Base-by-base conservation (phyloP, 805 yeast species). In the Wickerhamomyces subpelliculosus region DNA sequence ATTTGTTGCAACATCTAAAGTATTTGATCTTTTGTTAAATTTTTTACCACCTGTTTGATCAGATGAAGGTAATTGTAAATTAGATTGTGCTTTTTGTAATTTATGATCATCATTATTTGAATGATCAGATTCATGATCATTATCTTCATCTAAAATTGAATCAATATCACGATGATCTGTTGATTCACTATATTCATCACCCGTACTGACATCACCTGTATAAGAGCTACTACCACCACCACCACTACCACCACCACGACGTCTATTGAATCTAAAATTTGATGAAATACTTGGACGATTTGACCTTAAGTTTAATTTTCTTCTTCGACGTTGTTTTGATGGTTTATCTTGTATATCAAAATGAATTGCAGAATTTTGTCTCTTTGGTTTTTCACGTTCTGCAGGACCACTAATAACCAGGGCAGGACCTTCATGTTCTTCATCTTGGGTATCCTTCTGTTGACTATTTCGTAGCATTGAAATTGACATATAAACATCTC, bases 401-500 rank as follows among this genome's bases (percentile, higher is more conserved):
- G 81, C 74, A 1, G 97, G 96, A 1, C 93, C 80, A 42, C 72
- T 72, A 32, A 88, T 81, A 8, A 81, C 76, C 26, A 87, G 60
- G 1, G 90, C 88, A 5, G 90, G 93, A 0, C 90, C 94, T 27
- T 80, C 76, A 26, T 77, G 81, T 27, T 70, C 75, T 19, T 68
- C 71, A 19, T 60, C 64, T 23, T 51, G 44, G 5, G 47, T 37
- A 5, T 57, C 55, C 19, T 55, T 58, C n/a, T 61, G 63, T 39
- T 69, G 70, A 29, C 69, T 65, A 37, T 72, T 69, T 47, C 82
- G 82, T 63, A 89, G 64, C 80, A 88, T 78, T 30, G 87, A 79
- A 48, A 88, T 82, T 4, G 96, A 87, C 65, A 81, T 70, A 55
- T 70, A 81, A 78, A 88, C 80, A 53, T 89, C 96, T 35, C 82